Evolutionary conservation across 352 stramenopile species (phyloP).

Genomic region (Aphanomyces cochlioides): DNA sequence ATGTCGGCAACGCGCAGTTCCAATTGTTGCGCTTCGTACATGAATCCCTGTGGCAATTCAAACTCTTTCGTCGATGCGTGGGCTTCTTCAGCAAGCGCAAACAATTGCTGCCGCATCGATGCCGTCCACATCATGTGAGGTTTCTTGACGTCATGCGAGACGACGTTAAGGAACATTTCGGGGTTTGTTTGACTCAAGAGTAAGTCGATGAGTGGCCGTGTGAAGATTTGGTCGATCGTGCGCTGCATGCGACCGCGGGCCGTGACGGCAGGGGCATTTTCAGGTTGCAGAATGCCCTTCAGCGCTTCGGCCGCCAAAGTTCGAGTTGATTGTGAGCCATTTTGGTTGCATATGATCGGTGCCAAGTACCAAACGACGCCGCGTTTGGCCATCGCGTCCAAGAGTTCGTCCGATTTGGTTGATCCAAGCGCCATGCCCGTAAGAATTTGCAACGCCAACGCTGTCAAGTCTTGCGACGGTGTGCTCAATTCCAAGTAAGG

Average conservation of each 20-base stretch:
- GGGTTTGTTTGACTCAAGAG: constrained; percentile 50
- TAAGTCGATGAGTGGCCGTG: constrained; percentile 67
- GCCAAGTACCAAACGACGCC: constrained; percentile 81
- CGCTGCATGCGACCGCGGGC: constrained; percentile 61
- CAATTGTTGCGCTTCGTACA: constrained; percentile 78
- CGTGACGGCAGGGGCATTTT: constrained; percentile 65
- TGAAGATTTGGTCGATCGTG: constrained; percentile 83
- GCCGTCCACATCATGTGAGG: constrained; percentile 86
- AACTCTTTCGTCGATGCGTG: constrained; percentile 54
- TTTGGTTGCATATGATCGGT: constrained; percentile 69
- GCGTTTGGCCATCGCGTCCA: constrained; percentile 76
- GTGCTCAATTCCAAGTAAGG: constrained; percentile 45
- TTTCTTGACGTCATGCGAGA: constrained; percentile 67
- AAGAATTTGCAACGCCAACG: constrained; percentile 76
- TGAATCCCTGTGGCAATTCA: constrained; percentile 65
- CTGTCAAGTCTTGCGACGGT: constrained; percentile 63
- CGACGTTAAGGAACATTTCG: constrained; percentile 63
- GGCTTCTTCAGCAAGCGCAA: constrained; percentile 56
- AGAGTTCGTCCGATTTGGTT: constrained; percentile 76
- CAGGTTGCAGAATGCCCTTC: constrained; percentile 55
- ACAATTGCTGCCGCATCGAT: constrained; percentile 73
- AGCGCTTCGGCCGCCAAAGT: constrained; percentile 59
- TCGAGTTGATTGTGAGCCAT: constrained; percentile 33
- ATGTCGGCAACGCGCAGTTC: constrained; percentile 81
- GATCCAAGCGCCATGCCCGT: constrained; percentile 69